Conservation (phyloP, 495 filamentous ascomycete genomes). For the Neurospora sp. region DNA sequence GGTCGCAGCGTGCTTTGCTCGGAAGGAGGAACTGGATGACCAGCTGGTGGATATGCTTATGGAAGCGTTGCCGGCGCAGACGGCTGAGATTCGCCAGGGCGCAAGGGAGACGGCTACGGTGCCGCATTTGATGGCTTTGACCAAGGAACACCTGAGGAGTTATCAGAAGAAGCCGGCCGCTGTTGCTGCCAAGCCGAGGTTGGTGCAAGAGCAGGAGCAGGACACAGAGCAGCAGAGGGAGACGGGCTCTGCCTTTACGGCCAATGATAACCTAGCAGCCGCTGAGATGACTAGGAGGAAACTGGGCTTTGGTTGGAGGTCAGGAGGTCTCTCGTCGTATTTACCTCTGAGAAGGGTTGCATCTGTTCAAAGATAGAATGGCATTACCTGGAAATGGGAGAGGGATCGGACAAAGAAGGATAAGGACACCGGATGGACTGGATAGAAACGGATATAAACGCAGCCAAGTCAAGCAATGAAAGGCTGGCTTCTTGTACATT, state of each 20-base stretch:
- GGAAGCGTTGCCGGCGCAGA: background rate
- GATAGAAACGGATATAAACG: background rate
- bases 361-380: background rate
- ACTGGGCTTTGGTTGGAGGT: background rate
- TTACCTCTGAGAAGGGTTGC: background rate
- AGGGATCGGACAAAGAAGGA: background rate
- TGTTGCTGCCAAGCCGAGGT: background rate
- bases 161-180: background rate
- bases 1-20: background rate
- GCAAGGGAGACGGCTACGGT: background rate
- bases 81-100: background rate
- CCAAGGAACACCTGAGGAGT: background rate
- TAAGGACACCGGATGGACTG: background rate
- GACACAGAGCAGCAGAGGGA: background rate
- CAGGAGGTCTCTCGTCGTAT: background rate
- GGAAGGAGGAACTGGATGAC: slow-evolving; percentile 1
- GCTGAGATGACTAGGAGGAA: background rate
- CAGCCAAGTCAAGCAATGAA: background rate
- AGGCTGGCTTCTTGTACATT: background rate
- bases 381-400: background rate
- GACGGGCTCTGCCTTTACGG: background rate
- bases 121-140: background rate
- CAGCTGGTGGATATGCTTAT: background rate
- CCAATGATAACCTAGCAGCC: background rate
- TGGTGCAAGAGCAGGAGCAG: background rate